These are phyloP conservation scores for Sporopachydermia cereana DNA, from an alignment of 1,139 yeast genomes.

Conservation along the genomic window DNA sequence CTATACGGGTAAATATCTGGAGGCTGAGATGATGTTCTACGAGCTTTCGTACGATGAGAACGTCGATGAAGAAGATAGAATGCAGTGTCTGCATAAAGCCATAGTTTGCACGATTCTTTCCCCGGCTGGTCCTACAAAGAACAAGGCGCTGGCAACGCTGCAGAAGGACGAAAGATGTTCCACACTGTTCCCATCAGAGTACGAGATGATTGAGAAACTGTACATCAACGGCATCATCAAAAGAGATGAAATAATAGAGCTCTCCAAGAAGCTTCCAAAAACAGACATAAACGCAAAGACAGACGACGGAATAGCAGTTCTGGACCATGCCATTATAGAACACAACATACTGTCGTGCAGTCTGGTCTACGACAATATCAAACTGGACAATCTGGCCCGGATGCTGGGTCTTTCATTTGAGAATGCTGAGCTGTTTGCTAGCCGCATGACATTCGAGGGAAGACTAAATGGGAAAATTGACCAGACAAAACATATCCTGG, in stretches of 20 bases:
- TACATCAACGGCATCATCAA: conserved; percentile 1
- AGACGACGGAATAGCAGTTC: neutral
- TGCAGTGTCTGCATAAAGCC: neutral
- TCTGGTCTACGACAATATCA: neutral
- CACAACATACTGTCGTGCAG: conserved; percentile 4
- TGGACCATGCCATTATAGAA: conserved; percentile 1
- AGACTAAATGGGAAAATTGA: neutral
- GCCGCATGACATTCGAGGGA: neutral
- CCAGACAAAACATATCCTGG: neutral
- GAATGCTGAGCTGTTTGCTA: neutral
- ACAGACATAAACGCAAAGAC: neutral
- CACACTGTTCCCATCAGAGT: neutral
- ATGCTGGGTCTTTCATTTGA: neutral
- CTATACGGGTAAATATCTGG: neutral
- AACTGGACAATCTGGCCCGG: neutral
- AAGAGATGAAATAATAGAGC: neutral
- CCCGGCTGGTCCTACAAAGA: neutral
- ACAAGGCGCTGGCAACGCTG: neutral
- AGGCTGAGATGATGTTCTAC: neutral
- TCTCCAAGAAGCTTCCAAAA: neutral
- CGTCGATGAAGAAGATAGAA: neutral
- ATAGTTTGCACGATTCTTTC: neutral
- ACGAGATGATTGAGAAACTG: neutral
- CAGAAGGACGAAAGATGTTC: neutral
- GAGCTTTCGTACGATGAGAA: neutral